Conservation (phyloP, 2,329 filamentous ascomycete genomes). For the Fusarium xylarioides region DNA sequence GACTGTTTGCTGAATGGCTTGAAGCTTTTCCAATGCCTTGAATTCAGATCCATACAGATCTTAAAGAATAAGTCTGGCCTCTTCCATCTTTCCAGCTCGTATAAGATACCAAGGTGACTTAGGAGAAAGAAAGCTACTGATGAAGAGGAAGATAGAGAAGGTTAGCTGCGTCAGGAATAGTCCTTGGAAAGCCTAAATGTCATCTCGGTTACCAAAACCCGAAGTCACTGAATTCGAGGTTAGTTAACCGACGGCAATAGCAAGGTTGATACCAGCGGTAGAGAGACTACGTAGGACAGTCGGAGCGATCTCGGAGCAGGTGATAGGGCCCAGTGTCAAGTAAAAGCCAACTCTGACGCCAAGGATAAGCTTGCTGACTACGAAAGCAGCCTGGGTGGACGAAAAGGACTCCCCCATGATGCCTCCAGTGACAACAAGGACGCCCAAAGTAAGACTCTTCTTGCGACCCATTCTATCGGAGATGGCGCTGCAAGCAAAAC, state of each 20-base stretch:
- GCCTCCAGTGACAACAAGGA: neutral
- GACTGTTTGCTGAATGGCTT: constrained; percentile 47
- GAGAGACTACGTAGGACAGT: constrained; percentile 54
- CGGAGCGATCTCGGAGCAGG: neutral
- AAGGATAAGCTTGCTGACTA: neutral
- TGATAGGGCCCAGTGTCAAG: neutral
- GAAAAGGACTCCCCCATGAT: neutral
- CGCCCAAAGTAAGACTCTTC: neutral
- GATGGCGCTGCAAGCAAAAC: neutral
- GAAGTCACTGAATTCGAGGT: constrained; percentile 67
- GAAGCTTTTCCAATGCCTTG: constrained; percentile 47
- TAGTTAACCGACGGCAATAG: constrained; percentile 63
- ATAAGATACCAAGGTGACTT: constrained; percentile 54
- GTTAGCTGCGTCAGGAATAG: constrained; percentile 53
- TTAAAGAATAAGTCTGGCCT: constrained; percentile 44
- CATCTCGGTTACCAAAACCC: constrained; percentile 58
- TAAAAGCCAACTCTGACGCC: neutral
- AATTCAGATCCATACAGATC: constrained; percentile 46
- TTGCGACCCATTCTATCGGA: neutral
- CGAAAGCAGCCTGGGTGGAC: neutral
- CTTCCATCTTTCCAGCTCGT: constrained; percentile 43
- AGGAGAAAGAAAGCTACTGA: constrained; percentile 49
- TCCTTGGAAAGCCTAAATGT: constrained; percentile 63
- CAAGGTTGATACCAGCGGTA: constrained; percentile 59
- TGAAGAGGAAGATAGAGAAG: constrained; percentile 46